These are phyloP conservation scores for Colletotrichum acutatum DNA, from an alignment of 2,329 filamentous ascomycete genomes.

Conservation along the genomic window DNA sequence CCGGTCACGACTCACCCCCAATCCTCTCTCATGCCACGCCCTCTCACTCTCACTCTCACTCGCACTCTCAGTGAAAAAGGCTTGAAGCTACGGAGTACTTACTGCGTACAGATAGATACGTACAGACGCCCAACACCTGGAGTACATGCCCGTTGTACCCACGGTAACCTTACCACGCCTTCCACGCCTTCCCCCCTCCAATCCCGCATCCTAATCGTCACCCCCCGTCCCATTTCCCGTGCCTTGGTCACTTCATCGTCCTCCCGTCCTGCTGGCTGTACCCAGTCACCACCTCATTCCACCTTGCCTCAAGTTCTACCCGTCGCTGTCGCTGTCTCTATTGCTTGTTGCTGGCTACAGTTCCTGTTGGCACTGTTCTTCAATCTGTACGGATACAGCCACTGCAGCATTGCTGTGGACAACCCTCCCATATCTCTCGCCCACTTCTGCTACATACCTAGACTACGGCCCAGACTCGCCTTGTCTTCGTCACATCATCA, in stretches of 20 bases:
- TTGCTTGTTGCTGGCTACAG: neutral
- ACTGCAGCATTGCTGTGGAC: neutral
- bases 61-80: too few species aligned
- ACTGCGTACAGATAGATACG: too few species aligned
- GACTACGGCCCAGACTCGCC: neutral
- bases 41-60: too few species aligned
- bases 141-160: neutral
- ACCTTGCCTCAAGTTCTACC: neutral
- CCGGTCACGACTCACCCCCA: conserved; percentile 2
- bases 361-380: neutral
- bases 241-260: conserved; percentile 4
- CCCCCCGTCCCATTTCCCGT: conserved; percentile 24
- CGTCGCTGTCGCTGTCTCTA: neutral
- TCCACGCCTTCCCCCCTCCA: neutral
- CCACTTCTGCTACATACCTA: neutral
- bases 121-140: too few species aligned
- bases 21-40: neutral
- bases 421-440: conserved; percentile 11
- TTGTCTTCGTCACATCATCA: conserved; percentile 29
- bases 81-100: too few species aligned
- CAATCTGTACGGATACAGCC: neutral
- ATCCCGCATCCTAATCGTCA: neutral
- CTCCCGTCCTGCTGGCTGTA: neutral
- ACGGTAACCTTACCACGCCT: neutral
- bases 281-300: conserved; percentile 2